Evolutionary conservation across 371 early-diverging fungal genomes (phyloP).

Genomic region (Rhizopus stolonifer): DNA sequence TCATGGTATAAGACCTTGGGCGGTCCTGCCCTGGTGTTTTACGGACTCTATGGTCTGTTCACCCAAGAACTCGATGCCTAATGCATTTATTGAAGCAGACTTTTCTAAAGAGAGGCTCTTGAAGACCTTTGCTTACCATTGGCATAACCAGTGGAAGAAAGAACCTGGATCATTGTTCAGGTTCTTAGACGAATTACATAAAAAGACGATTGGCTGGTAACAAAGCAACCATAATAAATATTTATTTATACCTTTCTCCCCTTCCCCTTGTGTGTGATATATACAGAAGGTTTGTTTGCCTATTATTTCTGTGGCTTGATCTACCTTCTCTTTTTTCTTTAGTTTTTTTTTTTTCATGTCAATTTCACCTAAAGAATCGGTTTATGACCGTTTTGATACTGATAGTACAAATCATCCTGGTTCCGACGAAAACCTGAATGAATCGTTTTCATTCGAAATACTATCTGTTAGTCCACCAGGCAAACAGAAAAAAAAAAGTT

Average conservation of each 20-base stretch:
- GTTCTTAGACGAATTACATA: conserved; percentile 45
- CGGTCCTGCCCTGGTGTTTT: conserved; percentile 56
- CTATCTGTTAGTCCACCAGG: no score
- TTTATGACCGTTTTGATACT: neutral
- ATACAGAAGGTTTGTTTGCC: no score
- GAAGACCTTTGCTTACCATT: conserved; percentile 55
- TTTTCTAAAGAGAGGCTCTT: conserved; percentile 39
- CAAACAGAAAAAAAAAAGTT: no score
- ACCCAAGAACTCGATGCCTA: conserved; percentile 54
- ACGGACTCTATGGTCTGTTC: conserved; percentile 51
- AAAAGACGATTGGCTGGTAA: conserved; percentile 44
- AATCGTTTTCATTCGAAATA: no score
- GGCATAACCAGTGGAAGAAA: conserved; percentile 61
- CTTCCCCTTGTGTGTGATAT: no score
- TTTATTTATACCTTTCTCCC: no score
- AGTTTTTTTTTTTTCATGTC: neutral
- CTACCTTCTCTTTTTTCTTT: no score
- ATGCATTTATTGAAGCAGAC: conserved; percentile 48
- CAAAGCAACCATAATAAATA: no score
- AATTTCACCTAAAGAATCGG: neutral
- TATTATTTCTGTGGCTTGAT: no score
- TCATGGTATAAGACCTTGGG: conserved; percentile 48
- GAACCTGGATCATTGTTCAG: conserved; percentile 46
- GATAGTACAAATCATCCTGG: neutral
- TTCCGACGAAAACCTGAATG: neutral